A percentile compares a stretch with the other conserved stretches of the same genome.
phyloP scores from a whole-genome alignment of 179 eudicot genomes.

The Dionaea muscipula region DNA sequence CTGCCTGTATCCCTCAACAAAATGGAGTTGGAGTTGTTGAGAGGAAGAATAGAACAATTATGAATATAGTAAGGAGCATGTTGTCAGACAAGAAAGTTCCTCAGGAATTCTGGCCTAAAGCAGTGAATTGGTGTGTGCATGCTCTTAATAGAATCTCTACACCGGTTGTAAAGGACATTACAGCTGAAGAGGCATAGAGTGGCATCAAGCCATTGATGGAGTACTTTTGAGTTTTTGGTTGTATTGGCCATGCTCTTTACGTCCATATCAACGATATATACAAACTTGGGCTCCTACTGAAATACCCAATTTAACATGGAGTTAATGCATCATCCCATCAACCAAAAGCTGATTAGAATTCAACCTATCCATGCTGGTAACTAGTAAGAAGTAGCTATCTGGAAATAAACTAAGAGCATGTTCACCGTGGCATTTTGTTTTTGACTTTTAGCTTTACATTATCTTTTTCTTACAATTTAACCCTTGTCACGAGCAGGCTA shows the following conservation, averaged over 20 bases:
- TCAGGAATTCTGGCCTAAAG: constrained; percentile 3
- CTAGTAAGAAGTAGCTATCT: too few relatives aligned
- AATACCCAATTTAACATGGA: constrained; percentile 5
- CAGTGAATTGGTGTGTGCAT: neutral
- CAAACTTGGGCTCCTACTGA: constrained; percentile 60
- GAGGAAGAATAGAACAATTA: constrained; percentile 7
- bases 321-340: too few relatives aligned
- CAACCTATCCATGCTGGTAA: too few relatives aligned
- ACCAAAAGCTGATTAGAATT: too few relatives aligned
- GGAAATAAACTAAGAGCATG: too few relatives aligned
- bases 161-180: neutral
- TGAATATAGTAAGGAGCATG: constrained; percentile 1
- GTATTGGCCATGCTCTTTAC: too few relatives aligned
- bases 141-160: constrained; percentile 5
- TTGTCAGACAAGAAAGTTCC: constrained; percentile 4
- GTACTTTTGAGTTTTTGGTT: neutral
- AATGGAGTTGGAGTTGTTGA: constrained; percentile 1
- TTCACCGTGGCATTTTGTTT: too few relatives aligned
- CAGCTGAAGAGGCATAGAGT: constrained; percentile 3
- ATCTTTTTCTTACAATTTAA: too few relatives aligned
- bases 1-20: neutral
- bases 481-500: too few relatives aligned
- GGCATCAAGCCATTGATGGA: neutral
- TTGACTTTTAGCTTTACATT: too few relatives aligned
- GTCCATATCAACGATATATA: constrained; percentile 44